These are phyloP conservation scores for Tubosaeta sp. DNA, from an alignment of 768 basidiomycete species.

Conservation along the genomic window DNA sequence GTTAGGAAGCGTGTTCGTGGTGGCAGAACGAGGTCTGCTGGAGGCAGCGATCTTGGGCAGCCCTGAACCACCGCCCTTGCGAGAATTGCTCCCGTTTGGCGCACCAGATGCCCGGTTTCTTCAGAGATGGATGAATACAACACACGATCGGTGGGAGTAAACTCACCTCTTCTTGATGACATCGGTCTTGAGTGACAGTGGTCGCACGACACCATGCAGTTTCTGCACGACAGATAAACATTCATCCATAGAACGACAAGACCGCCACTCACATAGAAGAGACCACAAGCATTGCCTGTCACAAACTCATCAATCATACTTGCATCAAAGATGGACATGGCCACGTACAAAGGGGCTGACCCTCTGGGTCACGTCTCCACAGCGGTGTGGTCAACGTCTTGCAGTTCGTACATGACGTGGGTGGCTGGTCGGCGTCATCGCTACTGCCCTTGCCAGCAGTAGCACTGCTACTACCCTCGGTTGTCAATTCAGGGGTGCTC, in stretches of 20 bases:
- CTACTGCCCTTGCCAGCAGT: constrained; percentile 36
- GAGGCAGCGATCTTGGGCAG: constrained; percentile 76
- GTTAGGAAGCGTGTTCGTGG: constrained; percentile 54
- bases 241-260: background rate
- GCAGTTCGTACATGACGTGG: constrained; percentile 91
- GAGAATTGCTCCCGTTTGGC: constrained; percentile 53
- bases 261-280: constrained; percentile 74
- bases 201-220: constrained; percentile 92
- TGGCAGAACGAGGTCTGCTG: constrained; percentile 65
- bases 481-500: constrained; percentile 61
- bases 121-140: background rate
- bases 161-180: constrained; percentile 92
- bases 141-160: background rate
- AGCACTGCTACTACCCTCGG: constrained; percentile 26
- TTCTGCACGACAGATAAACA: constrained; percentile 52
- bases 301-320: constrained; percentile 12
- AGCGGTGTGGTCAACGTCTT: constrained; percentile 93
- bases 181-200: constrained; percentile 93
- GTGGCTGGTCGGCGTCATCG: constrained; percentile 67
- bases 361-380: constrained; percentile 90
- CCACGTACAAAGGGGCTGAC: constrained; percentile 80
- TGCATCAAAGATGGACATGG: constrained; percentile 3
- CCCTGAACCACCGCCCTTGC: constrained; percentile 51
- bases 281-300: constrained; percentile 83
- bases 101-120: constrained; percentile 83